Conservation (phyloP, 257 asterid species). For the Mitragyna speciosa region DNA sequence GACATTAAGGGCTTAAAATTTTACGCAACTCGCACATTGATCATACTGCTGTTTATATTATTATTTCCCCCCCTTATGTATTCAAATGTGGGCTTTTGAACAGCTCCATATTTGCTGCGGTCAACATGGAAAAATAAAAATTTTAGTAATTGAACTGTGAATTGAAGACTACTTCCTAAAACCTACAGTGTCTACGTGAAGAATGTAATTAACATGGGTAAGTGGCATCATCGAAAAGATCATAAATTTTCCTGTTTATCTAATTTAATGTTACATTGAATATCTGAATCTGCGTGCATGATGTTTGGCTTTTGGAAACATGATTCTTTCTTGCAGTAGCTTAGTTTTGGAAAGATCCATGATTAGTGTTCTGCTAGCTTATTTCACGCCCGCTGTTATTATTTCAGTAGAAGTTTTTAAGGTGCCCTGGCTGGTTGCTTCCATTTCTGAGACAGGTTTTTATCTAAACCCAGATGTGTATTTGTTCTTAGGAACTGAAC, state of each 20-base stretch:
- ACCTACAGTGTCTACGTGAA: background rate
- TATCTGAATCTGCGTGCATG: background rate
- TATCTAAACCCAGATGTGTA: background rate
- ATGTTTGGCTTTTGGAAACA: too few relatives aligned
- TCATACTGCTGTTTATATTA: too few relatives aligned
- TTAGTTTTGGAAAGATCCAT: background rate
- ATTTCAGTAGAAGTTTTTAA: too few relatives aligned
- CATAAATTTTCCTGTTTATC: background rate
- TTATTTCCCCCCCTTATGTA: background rate
- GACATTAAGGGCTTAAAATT: background rate
- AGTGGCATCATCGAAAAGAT: background rate
- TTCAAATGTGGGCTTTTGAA: slow-evolving; percentile 1
- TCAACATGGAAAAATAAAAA: background rate
- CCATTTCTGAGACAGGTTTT: background rate
- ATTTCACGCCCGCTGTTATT: too few relatives aligned
- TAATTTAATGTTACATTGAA: background rate
- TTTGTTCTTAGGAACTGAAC: background rate
- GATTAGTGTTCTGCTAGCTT: background rate
- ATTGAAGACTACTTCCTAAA: background rate
- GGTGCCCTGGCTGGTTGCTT: background rate
- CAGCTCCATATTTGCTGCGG: background rate
- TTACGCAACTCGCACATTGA: background rate
- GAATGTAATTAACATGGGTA: background rate
- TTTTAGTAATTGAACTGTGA: background rate
- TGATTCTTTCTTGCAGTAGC: background rate